Conservation (phyloP, 148 eudicot genomes). For the Hydrangea macrophylla region DNA sequence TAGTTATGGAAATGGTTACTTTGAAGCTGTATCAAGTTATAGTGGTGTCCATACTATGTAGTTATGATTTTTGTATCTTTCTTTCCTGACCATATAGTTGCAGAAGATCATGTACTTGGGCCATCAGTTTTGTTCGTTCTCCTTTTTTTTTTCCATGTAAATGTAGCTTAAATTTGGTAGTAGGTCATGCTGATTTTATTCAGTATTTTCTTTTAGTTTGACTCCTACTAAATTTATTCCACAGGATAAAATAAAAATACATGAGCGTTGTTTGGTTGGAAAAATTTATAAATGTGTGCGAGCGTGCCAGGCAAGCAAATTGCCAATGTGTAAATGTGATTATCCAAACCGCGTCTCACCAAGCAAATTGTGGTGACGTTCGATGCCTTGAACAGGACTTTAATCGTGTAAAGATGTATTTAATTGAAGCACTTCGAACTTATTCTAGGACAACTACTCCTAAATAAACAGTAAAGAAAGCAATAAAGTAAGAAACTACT, state of each 20-base stretch:
- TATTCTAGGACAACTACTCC: no score
- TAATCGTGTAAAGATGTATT: no score
- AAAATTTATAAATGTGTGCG: no score
- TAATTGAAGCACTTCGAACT: no score
- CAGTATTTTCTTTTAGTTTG: not conserved
- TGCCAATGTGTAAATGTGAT: no score
- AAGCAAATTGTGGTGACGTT: no score
- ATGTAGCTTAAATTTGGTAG: not conserved
- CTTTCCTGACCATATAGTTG: not conserved
- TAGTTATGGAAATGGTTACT: not conserved
- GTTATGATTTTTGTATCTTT: not conserved
- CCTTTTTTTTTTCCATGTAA: not conserved
- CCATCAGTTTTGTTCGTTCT: not conserved
- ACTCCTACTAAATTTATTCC: not conserved
- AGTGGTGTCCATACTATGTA: not conserved
- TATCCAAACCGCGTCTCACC: no score
- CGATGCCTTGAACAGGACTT: no score
- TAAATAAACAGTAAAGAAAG: no score
- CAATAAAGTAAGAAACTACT: no score
- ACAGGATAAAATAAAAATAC: not conserved
- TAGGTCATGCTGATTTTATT: not conserved
- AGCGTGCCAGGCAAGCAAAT: no score
- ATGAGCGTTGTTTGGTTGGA: no score
- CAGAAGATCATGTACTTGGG: not conserved
- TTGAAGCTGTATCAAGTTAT: not conserved